Conservation (phyloP, 768 basidiomycete genomes). For the Trametes cinnabarina region DNA sequence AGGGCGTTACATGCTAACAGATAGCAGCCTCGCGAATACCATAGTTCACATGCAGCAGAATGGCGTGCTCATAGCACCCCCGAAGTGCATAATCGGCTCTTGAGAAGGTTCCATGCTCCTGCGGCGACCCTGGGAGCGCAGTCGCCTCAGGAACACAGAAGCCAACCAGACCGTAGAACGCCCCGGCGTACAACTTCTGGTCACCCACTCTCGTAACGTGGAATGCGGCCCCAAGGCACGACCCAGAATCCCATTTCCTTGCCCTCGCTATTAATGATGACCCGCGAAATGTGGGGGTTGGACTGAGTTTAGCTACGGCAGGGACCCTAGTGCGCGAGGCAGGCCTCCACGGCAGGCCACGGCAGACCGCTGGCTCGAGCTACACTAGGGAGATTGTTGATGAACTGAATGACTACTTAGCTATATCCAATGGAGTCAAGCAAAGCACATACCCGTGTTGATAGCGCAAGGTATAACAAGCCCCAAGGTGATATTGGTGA, state of each 20-base stretch:
- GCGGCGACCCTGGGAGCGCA: conserved; percentile 9
- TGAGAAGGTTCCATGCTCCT: background rate
- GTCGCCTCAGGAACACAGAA: background rate
- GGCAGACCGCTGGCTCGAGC: too few species aligned
- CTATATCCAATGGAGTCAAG: too few species aligned
- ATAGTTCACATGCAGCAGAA: background rate
- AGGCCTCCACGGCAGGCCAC: too few species aligned
- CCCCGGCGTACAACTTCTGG: conserved; percentile 1
- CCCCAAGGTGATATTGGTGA: too few species aligned
- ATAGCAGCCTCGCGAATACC: conserved; percentile 1
- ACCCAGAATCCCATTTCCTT: background rate
- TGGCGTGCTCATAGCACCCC: background rate
- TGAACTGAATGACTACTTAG: too few species aligned
- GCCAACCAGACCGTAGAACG: background rate
- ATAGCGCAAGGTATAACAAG: too few species aligned
- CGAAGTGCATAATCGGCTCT: conserved; percentile 1
- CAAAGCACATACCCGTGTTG: too few species aligned
- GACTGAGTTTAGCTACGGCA: too few species aligned
- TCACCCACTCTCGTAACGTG: background rate
- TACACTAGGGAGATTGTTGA: too few species aligned
- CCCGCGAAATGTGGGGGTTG: too few species aligned
- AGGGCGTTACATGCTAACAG: background rate
- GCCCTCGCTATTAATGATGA: too few species aligned
- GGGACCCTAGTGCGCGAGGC: too few species aligned
- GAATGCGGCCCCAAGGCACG: background rate